These are phyloP conservation scores for Phlegmacium glaucopus DNA, from an alignment of 768 basidiomycete species.

Conservation along the genomic window DNA sequence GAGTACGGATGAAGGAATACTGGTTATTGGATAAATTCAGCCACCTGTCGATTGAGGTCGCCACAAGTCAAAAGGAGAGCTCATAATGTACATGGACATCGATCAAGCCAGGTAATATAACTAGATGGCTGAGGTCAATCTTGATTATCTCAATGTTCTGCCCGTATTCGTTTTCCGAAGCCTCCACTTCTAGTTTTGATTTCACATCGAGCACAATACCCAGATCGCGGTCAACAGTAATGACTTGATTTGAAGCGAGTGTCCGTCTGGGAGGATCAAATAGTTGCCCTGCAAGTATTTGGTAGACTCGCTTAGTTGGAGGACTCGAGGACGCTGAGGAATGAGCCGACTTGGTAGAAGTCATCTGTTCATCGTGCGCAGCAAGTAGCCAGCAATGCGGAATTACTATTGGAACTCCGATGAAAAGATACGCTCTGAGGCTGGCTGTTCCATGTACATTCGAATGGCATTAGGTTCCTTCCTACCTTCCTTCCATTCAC, in stretches of 20 bases:
- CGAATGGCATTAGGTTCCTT: too few species aligned
- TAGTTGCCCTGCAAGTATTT: constrained; percentile 42
- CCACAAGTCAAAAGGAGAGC: constrained; percentile 47
- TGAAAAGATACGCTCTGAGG: too few species aligned
- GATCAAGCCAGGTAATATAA: constrained; percentile 12
- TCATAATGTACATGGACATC: constrained; percentile 21
- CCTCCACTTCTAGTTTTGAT: constrained; percentile 5
- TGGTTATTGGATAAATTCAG: constrained; percentile 14
- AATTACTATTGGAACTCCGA: too few species aligned
- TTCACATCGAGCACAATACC: constrained; percentile 48
- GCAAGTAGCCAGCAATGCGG: too few species aligned
- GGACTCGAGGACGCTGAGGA: too few species aligned
- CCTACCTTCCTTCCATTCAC: too few species aligned
- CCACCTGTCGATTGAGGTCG: constrained; percentile 36
- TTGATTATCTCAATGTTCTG: constrained; percentile 8
- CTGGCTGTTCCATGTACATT: too few species aligned
- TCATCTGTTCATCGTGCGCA: too few species aligned
- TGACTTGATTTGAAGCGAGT: constrained; percentile 41
- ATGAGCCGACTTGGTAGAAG: too few species aligned
- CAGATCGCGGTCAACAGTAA: constrained; percentile 41
- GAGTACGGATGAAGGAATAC: constrained; percentile 61
- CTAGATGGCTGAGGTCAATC: constrained; percentile 10
- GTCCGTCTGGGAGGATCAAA: constrained; percentile 45
- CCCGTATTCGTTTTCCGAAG: not conserved
- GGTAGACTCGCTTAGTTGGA: constrained; percentile 15